Percentiles rank a stretch among this genome's conserved stretches.
phyloP scores from a whole-genome alignment of 202 grass and related monocot species.

The Cymbopogon flexuosus region DNA sequence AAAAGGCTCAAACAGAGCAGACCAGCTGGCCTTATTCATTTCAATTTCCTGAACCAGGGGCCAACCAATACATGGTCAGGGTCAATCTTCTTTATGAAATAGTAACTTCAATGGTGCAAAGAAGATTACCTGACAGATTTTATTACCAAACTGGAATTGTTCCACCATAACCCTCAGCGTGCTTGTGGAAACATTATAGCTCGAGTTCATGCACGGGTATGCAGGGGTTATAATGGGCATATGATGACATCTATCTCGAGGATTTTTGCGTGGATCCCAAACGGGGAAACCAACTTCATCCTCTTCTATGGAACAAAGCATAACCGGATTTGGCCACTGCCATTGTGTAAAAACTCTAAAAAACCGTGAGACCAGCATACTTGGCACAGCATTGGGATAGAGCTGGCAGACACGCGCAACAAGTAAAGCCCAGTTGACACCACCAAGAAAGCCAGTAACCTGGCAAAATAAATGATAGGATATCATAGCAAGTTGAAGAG shows the following conservation, averaged over 20 bases:
- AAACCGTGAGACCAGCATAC: slow-evolving; percentile 88
- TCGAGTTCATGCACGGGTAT: slow-evolving; percentile 98
- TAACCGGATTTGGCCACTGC: slow-evolving; percentile 90
- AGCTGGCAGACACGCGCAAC: slow-evolving; percentile 86
- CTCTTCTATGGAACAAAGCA: slow-evolving; percentile 86
- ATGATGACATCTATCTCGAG: slow-evolving; percentile 69
- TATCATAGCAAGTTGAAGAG: not conserved
- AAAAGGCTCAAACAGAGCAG: slow-evolving; percentile 66
- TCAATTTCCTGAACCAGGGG: slow-evolving; percentile 65
- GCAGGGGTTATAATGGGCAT: slow-evolving; percentile 99
- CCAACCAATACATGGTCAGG: slow-evolving; percentile 13
- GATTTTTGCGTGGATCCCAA: slow-evolving; percentile 95
- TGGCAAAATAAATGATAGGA: slow-evolving; percentile 11
- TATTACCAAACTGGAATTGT: slow-evolving; percentile 80
- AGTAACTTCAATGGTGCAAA: slow-evolving; percentile 13
- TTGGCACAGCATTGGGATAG: slow-evolving; percentile 85
- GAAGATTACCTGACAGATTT: slow-evolving; percentile 71
- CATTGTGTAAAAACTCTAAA: slow-evolving; percentile 91
- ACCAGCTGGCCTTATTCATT: slow-evolving; percentile 71
- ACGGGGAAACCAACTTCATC: slow-evolving; percentile 83
- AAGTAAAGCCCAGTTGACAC: slow-evolving; percentile 93
- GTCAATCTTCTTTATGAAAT: slow-evolving; percentile 23
- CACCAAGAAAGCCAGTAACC: slow-evolving; percentile 98
- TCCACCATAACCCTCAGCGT: slow-evolving; percentile 89
- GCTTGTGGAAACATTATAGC: slow-evolving; percentile 94